Conservation (phyloP, 805 yeast genomes). For the Clavispora asparagi region DNA sequence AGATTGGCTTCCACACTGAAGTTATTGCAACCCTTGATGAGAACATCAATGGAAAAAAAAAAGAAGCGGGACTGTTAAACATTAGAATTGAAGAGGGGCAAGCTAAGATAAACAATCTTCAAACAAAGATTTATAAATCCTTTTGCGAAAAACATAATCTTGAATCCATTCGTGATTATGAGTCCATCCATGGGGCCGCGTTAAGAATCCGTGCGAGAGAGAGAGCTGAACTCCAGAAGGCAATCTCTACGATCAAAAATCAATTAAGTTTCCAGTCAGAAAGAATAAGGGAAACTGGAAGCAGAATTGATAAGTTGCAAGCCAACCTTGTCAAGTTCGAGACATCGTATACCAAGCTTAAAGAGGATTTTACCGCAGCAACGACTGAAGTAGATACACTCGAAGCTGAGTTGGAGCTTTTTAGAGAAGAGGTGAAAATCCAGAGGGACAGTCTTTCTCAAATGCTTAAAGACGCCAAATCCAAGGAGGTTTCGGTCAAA, state of each 20-base stretch:
- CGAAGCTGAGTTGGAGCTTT: slow-evolving; percentile 22
- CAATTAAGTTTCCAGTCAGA: slow-evolving; percentile 63
- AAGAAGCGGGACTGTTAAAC: slow-evolving; percentile 11
- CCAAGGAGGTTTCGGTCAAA: slow-evolving; percentile 24
- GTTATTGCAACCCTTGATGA: slow-evolving; percentile 16
- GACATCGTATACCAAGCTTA: slow-evolving; percentile 20
- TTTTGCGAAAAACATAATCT: slow-evolving; percentile 58
- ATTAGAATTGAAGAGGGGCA: slow-evolving; percentile 18
- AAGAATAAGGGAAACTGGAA: slow-evolving; percentile 46
- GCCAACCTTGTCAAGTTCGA: slow-evolving; percentile 22
- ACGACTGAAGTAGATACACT: slow-evolving; percentile 35
- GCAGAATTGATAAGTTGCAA: slow-evolving; percentile 42
- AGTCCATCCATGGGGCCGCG: slow-evolving; percentile 56
- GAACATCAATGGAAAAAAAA: slow-evolving; percentile 13
- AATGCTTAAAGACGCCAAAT: slow-evolving; percentile 25
- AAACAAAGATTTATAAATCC: slow-evolving; percentile 40
- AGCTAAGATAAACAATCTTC: slow-evolving; percentile 25
- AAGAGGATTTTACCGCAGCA: slow-evolving; percentile 26
- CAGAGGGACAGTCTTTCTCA: slow-evolving; percentile 16
- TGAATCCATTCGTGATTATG: slow-evolving; percentile 59
- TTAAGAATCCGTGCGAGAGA: slow-evolving; percentile 55
- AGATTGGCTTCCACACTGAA: slow-evolving; percentile 44
- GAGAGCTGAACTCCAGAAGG: slow-evolving; percentile 54
- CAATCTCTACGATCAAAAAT: slow-evolving; percentile 54
- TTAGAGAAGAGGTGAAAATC: slow-evolving; percentile 28